Base-by-base conservation (phyloP, 2,329 filamentous ascomycete genomes). In the Meredithiella fracta region DNA sequence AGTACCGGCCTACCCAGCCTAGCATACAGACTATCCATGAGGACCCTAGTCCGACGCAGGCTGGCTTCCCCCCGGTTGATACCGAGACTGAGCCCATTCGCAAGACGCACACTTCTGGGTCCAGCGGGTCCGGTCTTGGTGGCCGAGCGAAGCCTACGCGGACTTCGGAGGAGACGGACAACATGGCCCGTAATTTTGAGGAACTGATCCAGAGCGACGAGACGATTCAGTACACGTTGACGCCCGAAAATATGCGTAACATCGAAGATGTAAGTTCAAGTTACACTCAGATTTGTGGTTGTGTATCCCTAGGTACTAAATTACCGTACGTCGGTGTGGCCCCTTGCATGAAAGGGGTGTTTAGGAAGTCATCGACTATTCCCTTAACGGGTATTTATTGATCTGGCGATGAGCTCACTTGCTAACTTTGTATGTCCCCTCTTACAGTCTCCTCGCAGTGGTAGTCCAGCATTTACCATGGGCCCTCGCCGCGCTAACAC, bases 141-240 rank as follows among this genome's bases (percentile, higher is more conserved):
- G 70, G 68, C 58, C 79, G 75, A 58, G 64, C 77, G 51, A 78
- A 77, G 64, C 67, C 73, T 6, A 67, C 76, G 2, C 73, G 77
- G 40, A 76, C 71, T 3, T 82, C 80, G 0, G 79, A 83, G 60
- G 80, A 83, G 15, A 68, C 72, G 5, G 77, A 79, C 49, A 78
- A 82, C 58, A 78, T 83, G 51, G 77, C 79, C 8, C 79, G 77
- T 50, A 80, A 85, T 62, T 83, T 92, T 63, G 86, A 92, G 64
- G 77, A 89, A 62, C 73, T 91, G 53, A 90, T 92, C 60, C 80
- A 86, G 57, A 89, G 86, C 66, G 83, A 88, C 62, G 80, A 89
- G 64, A 91, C 86, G 1, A 82, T 91, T 47, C 86, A 86, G 62
- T 91, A 85, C 65, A 91, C 86, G 1, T 72, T 91, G 26, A 92